Percentiles rank a stretch among this genome's conserved stretches.
These are phyloP conservation scores for Yarrowia osloensis DNA, from an alignment of 805 yeast genomes.

Conservation along the genomic window DNA sequence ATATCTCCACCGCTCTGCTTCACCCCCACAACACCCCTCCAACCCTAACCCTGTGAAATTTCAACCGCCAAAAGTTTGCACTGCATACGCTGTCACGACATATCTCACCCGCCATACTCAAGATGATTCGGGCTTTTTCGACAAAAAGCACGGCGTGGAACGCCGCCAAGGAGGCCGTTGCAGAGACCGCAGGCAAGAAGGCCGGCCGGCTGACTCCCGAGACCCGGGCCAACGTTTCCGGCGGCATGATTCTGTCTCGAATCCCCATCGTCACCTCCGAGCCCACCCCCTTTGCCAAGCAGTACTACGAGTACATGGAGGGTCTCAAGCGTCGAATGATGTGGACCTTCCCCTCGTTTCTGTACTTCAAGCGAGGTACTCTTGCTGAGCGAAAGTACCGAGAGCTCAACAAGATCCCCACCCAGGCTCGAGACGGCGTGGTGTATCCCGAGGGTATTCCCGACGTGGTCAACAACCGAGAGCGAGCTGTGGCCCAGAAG, in stretches of 20 bases:
- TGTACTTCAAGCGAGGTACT: slow-evolving; percentile 87
- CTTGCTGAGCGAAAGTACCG: slow-evolving; percentile 79
- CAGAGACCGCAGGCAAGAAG: slow-evolving; percentile 7
- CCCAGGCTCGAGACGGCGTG: slow-evolving; percentile 68
- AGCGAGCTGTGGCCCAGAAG: slow-evolving; percentile 78
- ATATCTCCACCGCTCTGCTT: no score
- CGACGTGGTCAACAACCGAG: slow-evolving; percentile 84
- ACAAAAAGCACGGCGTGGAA: slow-evolving; percentile 23
- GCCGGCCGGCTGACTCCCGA: slow-evolving; percentile 23
- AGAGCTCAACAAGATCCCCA: slow-evolving; percentile 74
- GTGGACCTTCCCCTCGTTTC: slow-evolving; percentile 98
- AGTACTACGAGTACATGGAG: slow-evolving; percentile 78
- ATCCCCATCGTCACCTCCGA: slow-evolving; percentile 83
- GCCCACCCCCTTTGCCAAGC: slow-evolving; percentile 65
- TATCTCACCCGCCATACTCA: background rate
- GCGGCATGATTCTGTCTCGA: slow-evolving; percentile 67
- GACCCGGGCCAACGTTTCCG: slow-evolving; percentile 34
- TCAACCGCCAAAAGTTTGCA: slow-evolving; percentile 14
- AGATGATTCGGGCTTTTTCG: slow-evolving; percentile 27
- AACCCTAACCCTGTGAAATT: slow-evolving; percentile 22
- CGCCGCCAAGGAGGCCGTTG: slow-evolving; percentile 19
- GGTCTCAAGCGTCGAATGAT: slow-evolving; percentile 85
- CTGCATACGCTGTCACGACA: background rate
- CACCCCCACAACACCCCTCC: no score
- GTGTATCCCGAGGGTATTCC: slow-evolving; percentile 84